Evolutionary conservation across 169 alveolate species (phyloP).

Genomic region (Cryptosporidium sp.): DNA sequence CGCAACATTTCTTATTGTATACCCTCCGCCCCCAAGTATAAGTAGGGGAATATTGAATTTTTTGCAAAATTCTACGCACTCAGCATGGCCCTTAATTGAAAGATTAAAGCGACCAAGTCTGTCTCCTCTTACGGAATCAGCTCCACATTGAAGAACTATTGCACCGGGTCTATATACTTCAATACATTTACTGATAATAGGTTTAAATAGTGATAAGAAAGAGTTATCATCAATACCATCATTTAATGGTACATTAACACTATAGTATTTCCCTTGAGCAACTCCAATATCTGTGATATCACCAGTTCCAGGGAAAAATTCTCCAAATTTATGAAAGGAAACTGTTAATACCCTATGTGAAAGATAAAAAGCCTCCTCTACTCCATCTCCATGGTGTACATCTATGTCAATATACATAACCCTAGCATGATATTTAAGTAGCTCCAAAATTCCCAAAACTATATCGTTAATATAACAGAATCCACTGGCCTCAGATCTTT

Average conservation of each 20-base stretch:
- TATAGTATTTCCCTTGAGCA: slow-evolving; percentile 93
- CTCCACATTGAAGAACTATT: slow-evolving; percentile 98
- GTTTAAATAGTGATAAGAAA: slow-evolving; percentile 92
- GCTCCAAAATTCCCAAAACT: slow-evolving; percentile 96
- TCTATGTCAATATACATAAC: slow-evolving; percentile 99
- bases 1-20: slow-evolving; percentile 98
- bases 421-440: slow-evolving; percentile 96
- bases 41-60: slow-evolving; percentile 92
- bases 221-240: slow-evolving; percentile 97
- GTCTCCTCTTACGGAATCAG: slow-evolving; percentile 97
- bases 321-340: slow-evolving; percentile 98
- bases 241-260: slow-evolving; percentile 97
- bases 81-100: slow-evolving; percentile 98
- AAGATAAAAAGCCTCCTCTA: slow-evolving; percentile 98
- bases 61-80: slow-evolving; percentile 93
- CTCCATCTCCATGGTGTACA: slow-evolving; percentile 99
- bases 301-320: slow-evolving; percentile 99
- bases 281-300: slow-evolving; percentile 96
- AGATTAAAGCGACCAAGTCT: slow-evolving; percentile 97
- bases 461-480: slow-evolving; percentile 99
- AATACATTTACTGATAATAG: slow-evolving; percentile 93
- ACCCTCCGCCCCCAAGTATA: slow-evolving; percentile 98
- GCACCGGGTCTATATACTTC: slow-evolving; percentile 97
- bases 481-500: slow-evolving; percentile 97
- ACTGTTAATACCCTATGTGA: slow-evolving; percentile 98